These are phyloP conservation scores for Tarenaya hassleriana DNA, from an alignment of 345 rosid genomes.

Conservation along the genomic window DNA sequence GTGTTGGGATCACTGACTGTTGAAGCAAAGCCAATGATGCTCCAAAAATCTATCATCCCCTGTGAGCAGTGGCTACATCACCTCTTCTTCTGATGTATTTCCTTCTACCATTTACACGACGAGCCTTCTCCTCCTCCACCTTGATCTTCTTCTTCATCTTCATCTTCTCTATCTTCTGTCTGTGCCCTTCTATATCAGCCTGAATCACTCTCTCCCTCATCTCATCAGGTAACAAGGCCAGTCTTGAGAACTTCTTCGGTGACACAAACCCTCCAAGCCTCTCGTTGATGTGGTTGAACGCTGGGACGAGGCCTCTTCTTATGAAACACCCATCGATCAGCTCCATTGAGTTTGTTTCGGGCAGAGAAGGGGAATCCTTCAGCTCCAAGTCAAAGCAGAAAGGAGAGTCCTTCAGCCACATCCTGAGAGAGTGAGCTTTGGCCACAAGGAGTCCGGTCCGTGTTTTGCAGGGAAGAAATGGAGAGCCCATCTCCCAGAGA, in stretches of 20 bases:
- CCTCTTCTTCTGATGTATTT: conserved; percentile 21
- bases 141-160: conserved; percentile 32
- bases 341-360: conserved; percentile 68
- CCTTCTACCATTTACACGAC: conserved; percentile 12
- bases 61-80: no score
- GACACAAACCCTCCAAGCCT: conserved; percentile 74
- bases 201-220: conserved; percentile 64
- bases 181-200: conserved; percentile 60
- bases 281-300: conserved; percentile 73
- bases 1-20: no score
- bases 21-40: conserved; percentile 15
- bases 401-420: conserved; percentile 98
- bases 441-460: conserved; percentile 80
- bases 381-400: conserved; percentile 91
- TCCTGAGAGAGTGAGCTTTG: conserved; percentile 85
- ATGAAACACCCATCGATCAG: conserved; percentile 78
- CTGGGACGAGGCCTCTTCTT: conserved; percentile 83
- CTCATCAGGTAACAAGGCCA: conserved; percentile 69
- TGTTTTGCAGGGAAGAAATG: conserved; percentile 80
- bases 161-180: conserved; percentile 57
- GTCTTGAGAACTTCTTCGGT: conserved; percentile 79
- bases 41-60: neutral
- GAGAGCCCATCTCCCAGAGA: conserved; percentile 99
- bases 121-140: conserved; percentile 11
- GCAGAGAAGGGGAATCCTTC: conserved; percentile 58